Percentiles rank a stretch among this genome's conserved stretches.
These are phyloP conservation scores for Apophysomyces sp. DNA, from an alignment of 371 early-diverging fungal genomes.

Conservation along the genomic window DNA sequence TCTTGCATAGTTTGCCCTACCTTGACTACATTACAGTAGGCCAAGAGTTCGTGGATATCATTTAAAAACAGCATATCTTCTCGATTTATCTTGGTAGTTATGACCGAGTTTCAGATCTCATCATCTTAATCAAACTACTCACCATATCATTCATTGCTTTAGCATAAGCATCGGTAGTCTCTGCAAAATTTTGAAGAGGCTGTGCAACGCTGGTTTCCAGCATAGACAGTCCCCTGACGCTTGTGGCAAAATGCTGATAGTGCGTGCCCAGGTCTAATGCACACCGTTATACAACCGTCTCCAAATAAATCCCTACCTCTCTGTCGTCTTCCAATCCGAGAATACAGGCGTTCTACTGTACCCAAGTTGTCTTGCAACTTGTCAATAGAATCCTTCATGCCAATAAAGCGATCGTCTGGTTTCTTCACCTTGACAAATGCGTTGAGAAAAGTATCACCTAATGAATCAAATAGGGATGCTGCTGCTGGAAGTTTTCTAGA, in stretches of 20 bases:
- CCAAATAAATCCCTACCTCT: slow-evolving; percentile 16
- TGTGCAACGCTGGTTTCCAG: slow-evolving; percentile 84
- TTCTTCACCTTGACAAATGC: slow-evolving; percentile 89
- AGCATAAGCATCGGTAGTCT: slow-evolving; percentile 65
- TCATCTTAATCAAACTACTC: slow-evolving; percentile 9
- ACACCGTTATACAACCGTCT: not conserved
- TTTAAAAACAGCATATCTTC: slow-evolving; percentile 41
- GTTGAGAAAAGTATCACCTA: slow-evolving; percentile 80
- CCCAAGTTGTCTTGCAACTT: slow-evolving; percentile 84
- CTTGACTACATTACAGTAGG: slow-evolving; percentile 89
- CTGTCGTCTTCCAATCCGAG: slow-evolving; percentile 79
- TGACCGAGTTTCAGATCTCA: slow-evolving; percentile 68
- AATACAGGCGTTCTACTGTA: slow-evolving; percentile 75
- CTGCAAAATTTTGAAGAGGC: slow-evolving; percentile 73
- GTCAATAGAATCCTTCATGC: slow-evolving; percentile 77
- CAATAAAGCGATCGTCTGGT: slow-evolving; percentile 83
- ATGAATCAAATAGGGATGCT: slow-evolving; percentile 33
- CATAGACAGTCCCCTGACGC: slow-evolving; percentile 71
- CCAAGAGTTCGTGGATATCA: slow-evolving; percentile 82
- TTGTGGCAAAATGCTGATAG: slow-evolving; percentile 72
- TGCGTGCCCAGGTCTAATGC: slow-evolving; percentile 73
- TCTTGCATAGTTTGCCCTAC: slow-evolving; percentile 30
- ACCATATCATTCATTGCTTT: slow-evolving; percentile 72
- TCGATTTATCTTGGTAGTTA: slow-evolving; percentile 72
- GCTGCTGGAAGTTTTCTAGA: slow-evolving; percentile 23